A percentile compares a stretch with the other conserved stretches of the same genome.
Conservation (phyloP, 1,139 yeast species). For the Schizosaccharomyces versatilis region DNA sequence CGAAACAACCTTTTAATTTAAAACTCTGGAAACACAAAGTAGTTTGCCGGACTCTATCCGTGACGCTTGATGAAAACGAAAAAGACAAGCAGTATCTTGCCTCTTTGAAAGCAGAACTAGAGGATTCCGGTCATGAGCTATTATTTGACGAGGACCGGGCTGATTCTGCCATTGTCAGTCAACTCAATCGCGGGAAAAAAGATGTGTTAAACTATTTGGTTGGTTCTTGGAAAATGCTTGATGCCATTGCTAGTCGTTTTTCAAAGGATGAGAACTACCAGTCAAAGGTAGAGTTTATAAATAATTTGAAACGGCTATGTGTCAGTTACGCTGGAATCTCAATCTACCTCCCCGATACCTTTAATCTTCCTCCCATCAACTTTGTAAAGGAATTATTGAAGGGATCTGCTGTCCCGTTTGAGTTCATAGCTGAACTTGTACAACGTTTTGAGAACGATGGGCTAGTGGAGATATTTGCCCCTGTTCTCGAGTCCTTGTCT, state of each 20-base stretch:
- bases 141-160: not conserved
- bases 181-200: not conserved
- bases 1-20: not conserved
- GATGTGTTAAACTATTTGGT: not conserved
- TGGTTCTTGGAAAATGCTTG: not conserved
- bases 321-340: conserved; percentile 49
- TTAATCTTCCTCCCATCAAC: conserved; percentile 14
- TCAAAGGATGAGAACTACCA: conserved; percentile 5
- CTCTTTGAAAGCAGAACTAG: not conserved
- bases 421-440: conserved; percentile 38
- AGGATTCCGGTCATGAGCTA: not conserved
- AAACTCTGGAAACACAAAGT: not conserved
- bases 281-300: conserved; percentile 20
- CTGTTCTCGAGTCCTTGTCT: conserved; percentile 15
- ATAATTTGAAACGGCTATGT: conserved; percentile 31
- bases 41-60: not conserved
- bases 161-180: not conserved
- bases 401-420: conserved; percentile 19
- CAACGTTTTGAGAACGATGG: conserved; percentile 45
- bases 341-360: conserved; percentile 51
- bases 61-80: not conserved
- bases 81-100: not conserved
- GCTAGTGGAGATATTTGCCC: conserved; percentile 35
- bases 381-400: conserved; percentile 11
- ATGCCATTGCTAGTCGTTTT: not conserved